Percentiles rank a stretch among this genome's conserved stretches.
These are phyloP conservation scores for Candida koratica DNA, from an alignment of 805 yeast genomes.

Conservation along the genomic window DNA sequence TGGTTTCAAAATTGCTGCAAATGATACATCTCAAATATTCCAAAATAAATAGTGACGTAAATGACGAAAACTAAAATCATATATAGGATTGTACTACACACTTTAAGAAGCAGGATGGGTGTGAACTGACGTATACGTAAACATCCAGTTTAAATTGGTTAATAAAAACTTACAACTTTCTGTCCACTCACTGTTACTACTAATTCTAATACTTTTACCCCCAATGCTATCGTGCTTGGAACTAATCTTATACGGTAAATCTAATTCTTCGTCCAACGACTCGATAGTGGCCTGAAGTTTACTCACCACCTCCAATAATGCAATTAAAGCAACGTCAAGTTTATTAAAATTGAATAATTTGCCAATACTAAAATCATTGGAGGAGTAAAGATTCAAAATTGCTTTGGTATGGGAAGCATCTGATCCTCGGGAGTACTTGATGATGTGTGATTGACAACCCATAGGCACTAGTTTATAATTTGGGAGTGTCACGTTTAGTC, in stretches of 20 bases:
- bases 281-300: conserved; percentile 47
- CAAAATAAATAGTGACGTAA: too few relatives aligned
- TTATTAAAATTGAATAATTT: conserved; percentile 68
- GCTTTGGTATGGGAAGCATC: conserved; percentile 27
- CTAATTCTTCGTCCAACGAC: conserved; percentile 49
- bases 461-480: conserved; percentile 70
- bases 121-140: conserved; percentile 61
- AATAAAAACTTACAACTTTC: conserved; percentile 78
- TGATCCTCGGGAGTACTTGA: conserved; percentile 34
- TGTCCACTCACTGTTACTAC: conserved; percentile 82
- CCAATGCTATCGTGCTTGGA: conserved; percentile 62
- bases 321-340: conserved; percentile 78
- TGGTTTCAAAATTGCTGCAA: not conserved
- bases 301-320: conserved; percentile 58
- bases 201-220: conserved; percentile 67
- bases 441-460: conserved; percentile 80
- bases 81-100: too few relatives aligned
- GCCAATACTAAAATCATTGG: conserved; percentile 71
- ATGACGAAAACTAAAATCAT: too few relatives aligned
- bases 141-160: conserved; percentile 76
- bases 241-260: conserved; percentile 70
- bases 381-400: conserved; percentile 54
- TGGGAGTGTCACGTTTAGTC: conserved; percentile 51
- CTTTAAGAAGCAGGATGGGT: too few relatives aligned
- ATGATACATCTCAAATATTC: not conserved